Percentiles rank a stretch among this genome's conserved stretches.
Conservation (phyloP, 768 basidiomycete genomes). For the Lactarius trivialis region DNA sequence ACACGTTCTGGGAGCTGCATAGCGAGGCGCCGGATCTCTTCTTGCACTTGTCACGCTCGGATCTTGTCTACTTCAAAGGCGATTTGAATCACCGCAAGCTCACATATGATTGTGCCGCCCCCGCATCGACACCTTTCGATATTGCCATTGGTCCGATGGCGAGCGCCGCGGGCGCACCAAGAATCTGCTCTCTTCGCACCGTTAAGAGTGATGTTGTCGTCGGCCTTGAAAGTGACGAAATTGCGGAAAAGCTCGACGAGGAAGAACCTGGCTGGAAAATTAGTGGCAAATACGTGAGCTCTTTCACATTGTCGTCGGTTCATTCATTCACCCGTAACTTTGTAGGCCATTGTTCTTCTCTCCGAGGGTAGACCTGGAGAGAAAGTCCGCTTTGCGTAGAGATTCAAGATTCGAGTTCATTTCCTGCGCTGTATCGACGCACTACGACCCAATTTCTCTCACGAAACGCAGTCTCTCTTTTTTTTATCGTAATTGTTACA, state of each 20-base stretch:
- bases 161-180: slow-evolving; percentile 79
- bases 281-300: slow-evolving; percentile 88
- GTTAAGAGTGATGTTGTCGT: slow-evolving; percentile 96
- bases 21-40: slow-evolving; percentile 86
- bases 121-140: slow-evolving; percentile 82
- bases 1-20: slow-evolving; percentile 86
- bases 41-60: slow-evolving; percentile 82
- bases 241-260: slow-evolving; percentile 76
- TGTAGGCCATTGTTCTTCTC: slow-evolving; percentile 77
- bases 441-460: background rate
- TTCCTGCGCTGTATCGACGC: background rate
- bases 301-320: background rate
- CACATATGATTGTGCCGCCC: slow-evolving; percentile 82
- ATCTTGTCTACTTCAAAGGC: slow-evolving; percentile 93
- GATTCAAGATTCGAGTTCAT: background rate
- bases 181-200: slow-evolving; percentile 79
- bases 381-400: slow-evolving; percentile 67
- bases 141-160: slow-evolving; percentile 91
- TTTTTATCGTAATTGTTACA: slow-evolving; percentile 16
- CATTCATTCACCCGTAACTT: slow-evolving; percentile 2
- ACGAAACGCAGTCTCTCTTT: slow-evolving; percentile 5
- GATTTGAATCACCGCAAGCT: slow-evolving; percentile 90
- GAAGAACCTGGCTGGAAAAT: slow-evolving; percentile 95
- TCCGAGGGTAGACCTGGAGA: slow-evolving; percentile 88
- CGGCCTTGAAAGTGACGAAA: slow-evolving; percentile 65